Evolutionary conservation across 2,329 filamentous ascomycete species (phyloP).

Genomic region (Amauroascus verrucosus): DNA sequence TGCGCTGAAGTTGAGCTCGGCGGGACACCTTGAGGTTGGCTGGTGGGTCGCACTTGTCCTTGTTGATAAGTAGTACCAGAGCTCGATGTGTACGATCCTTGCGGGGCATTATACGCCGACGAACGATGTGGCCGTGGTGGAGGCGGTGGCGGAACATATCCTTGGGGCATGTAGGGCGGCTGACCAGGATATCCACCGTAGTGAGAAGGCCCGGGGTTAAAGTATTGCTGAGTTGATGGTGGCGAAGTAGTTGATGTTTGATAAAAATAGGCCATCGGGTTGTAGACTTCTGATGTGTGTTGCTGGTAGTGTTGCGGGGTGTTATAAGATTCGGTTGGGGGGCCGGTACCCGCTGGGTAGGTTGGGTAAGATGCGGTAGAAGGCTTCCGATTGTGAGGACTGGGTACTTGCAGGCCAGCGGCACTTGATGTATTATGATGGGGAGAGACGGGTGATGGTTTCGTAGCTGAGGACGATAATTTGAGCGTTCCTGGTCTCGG

Average conservation of each 20-base stretch:
- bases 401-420: not conserved
- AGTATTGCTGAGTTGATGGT: slow-evolving; percentile 35
- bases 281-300: slow-evolving; percentile 38
- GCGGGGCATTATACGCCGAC: slow-evolving; percentile 35
- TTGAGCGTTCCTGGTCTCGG: slow-evolving; percentile 28
- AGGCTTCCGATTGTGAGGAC: slow-evolving; percentile 5
- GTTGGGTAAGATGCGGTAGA: not conserved
- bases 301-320: slow-evolving; percentile 19
- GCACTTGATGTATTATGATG: slow-evolving; percentile 19
- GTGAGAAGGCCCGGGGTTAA: slow-evolving; percentile 26
- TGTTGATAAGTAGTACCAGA: slow-evolving; percentile 45
- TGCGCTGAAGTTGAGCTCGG: slow-evolving; percentile 11
- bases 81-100: slow-evolving; percentile 42
- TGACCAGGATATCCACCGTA: slow-evolving; percentile 29
- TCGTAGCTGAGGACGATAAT: slow-evolving; percentile 18
- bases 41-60: slow-evolving; percentile 32
- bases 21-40: slow-evolving; percentile 23
- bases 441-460: slow-evolving; percentile 32
- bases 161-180: slow-evolving; percentile 44
- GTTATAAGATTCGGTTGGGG: not conserved
- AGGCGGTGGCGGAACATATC: slow-evolving; percentile 57
- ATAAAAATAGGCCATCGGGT: slow-evolving; percentile 43
- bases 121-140: slow-evolving; percentile 49
- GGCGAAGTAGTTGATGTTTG: slow-evolving; percentile 33
- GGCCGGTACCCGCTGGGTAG: slow-evolving; percentile 23